Evolutionary conservation across 805 yeast species (phyloP).

Genomic region (Yarrowia divulgata): DNA sequence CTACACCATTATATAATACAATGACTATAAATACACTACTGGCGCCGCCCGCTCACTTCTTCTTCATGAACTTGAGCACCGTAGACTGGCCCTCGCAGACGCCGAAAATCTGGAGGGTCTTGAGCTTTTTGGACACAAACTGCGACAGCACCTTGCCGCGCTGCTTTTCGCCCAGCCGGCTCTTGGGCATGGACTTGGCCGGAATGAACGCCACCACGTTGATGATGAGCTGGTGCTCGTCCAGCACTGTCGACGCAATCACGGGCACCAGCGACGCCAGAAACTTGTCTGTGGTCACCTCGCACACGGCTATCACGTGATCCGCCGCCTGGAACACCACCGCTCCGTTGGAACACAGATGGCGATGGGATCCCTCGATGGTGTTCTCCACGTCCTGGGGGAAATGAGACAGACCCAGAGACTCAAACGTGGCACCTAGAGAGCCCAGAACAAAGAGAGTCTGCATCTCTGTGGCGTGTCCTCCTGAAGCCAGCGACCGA

Average conservation of each 20-base stretch:
- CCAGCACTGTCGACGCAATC: conserved; percentile 76
- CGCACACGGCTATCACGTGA: conserved; percentile 76
- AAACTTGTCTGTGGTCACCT: conserved; percentile 55
- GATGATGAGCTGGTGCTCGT: conserved; percentile 79
- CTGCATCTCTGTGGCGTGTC: conserved; percentile 63
- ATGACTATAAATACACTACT: conserved; percentile 36
- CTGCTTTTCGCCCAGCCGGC: conserved; percentile 78
- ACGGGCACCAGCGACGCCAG: conserved; percentile 83
- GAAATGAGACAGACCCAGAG: conserved; percentile 89
- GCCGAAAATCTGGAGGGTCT: conserved; percentile 45
- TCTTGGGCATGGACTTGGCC: conserved; percentile 67
- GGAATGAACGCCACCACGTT: conserved; percentile 85
- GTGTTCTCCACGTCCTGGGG: conserved; percentile 82
- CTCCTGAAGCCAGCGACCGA: conserved; percentile 50
- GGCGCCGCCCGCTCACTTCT: not conserved
- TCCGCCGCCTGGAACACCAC: conserved; percentile 85
- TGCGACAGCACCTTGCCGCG: conserved; percentile 67
- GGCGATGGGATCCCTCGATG: conserved; percentile 59
- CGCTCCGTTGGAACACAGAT: conserved; percentile 54
- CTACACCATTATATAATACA: conserved; percentile 11
- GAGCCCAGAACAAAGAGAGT: conserved; percentile 84
- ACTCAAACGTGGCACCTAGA: conserved; percentile 87
- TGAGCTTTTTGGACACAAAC: conserved; percentile 62
- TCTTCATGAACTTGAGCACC: conserved; percentile 38
- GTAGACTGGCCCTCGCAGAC: conserved; percentile 42